These are phyloP conservation scores for Trapa incisa DNA, from an alignment of 345 rosid genomes.

Conservation along the genomic window DNA sequence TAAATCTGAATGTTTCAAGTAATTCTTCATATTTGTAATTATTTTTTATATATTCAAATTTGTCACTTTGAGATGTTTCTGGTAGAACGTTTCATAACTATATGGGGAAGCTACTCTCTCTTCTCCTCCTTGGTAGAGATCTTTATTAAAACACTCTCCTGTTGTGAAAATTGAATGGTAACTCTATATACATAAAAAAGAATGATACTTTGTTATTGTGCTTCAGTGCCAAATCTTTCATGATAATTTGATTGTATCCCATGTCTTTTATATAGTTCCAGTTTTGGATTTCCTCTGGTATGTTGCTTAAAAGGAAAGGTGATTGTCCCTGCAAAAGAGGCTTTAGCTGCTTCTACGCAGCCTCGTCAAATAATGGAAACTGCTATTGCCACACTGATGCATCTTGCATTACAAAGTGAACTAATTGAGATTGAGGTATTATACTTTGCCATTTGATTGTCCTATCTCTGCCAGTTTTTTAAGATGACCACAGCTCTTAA, in stretches of 20 bases:
- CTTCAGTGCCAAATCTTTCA: neutral
- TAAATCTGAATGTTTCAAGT: neutral
- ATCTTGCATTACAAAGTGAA: slow-evolving; percentile 80
- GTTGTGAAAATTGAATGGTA: neutral
- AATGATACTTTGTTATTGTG: neutral
- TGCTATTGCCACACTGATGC: slow-evolving; percentile 64
- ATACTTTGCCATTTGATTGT: neutral
- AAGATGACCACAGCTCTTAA: neutral
- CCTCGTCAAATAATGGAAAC: slow-evolving; percentile 61
- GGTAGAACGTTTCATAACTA: neutral
- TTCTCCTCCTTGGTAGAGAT: neutral
- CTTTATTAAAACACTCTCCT: neutral
- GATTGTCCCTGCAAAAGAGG: slow-evolving; percentile 53
- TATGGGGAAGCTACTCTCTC: neutral
- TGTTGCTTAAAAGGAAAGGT: slow-evolving; percentile 48
- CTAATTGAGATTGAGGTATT: slow-evolving; percentile 69
- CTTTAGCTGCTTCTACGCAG: slow-evolving; percentile 65
- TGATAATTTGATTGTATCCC: neutral
- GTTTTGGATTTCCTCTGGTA: slow-evolving; percentile 61
- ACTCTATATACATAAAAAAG: neutral
- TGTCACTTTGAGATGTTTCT: neutral
- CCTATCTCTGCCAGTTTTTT: neutral
- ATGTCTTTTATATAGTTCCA: slow-evolving; percentile 36
- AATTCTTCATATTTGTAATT: neutral
- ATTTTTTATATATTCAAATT: neutral